Evolutionary conservation across 2,329 filamentous ascomycete species (phyloP).

Genomic region (Zalaria obscura): DNA sequence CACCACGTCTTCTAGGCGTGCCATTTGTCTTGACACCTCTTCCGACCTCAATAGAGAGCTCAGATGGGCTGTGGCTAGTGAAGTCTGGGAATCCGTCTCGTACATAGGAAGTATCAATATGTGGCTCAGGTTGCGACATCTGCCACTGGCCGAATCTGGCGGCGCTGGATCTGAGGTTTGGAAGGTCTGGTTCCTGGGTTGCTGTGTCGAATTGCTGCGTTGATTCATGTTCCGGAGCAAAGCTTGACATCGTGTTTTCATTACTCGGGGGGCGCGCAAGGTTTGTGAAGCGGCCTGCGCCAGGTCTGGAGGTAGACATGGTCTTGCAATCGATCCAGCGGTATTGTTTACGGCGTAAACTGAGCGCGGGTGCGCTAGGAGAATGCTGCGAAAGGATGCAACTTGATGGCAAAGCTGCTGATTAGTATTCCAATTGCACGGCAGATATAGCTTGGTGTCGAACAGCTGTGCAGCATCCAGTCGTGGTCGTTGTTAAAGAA

Average conservation of each 20-base stretch:
- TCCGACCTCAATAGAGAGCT: conserved; percentile 39
- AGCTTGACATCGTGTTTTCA: conserved; percentile 7
- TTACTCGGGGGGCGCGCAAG: conserved; percentile 2
- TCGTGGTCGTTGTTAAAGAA: not conserved
- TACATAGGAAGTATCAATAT: conserved; percentile 1
- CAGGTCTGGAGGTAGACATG: conserved; percentile 1
- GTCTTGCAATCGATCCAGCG: not conserved
- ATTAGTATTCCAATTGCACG: too few relatives aligned
- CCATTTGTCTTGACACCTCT: conserved; percentile 30
- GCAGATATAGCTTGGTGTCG: not conserved
- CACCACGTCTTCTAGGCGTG: conserved; percentile 20
- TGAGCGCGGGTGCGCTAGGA: not conserved
- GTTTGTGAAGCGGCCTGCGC: conserved; percentile 3
- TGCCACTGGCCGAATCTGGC: conserved; percentile 2
- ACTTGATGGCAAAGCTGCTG: not conserved
- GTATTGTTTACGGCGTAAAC: not conserved
- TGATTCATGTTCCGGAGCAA: conserved; percentile 7
- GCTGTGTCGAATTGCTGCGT: conserved; percentile 9
- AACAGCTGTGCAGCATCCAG: not conserved
- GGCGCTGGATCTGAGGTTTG: conserved; percentile 2
- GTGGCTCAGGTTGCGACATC: not conserved
- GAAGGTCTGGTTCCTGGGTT: conserved; percentile 5
- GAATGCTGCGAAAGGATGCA: not conserved
- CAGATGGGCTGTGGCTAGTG: not conserved
- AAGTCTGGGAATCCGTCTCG: conserved; percentile 4